Conservation (phyloP, 2,329 filamentous ascomycete species). For the Pseudogymnoascus sp. region DNA sequence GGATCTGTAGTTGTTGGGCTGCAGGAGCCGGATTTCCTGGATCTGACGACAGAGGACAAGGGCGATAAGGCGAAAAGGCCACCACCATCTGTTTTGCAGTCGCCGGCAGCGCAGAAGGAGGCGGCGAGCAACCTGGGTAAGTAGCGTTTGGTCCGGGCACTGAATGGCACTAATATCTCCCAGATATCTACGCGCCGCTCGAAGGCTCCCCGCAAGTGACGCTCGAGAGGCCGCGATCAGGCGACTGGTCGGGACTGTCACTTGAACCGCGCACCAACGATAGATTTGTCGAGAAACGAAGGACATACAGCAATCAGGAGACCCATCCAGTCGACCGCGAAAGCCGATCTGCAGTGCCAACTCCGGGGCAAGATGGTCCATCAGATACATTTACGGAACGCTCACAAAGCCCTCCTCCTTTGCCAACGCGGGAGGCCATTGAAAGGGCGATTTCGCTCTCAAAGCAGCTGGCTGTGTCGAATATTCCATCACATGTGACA, state of each 20-base stretch:
- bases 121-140: slow-evolving; percentile 25
- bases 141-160: slow-evolving; percentile 4
- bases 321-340: slow-evolving; percentile 28
- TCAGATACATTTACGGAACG: slow-evolving; percentile 38
- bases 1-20: slow-evolving; percentile 38
- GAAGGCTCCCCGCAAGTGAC: slow-evolving; percentile 45
- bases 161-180: slow-evolving; percentile 15
- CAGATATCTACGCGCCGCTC: slow-evolving; percentile 38
- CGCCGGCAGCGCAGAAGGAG: slow-evolving; percentile 27
- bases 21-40: slow-evolving; percentile 62
- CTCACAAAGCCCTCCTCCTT: slow-evolving; percentile 68
- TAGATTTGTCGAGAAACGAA: slow-evolving; percentile 37
- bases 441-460: slow-evolving; percentile 78
- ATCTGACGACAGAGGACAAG: slow-evolving; percentile 40
- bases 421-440: slow-evolving; percentile 66
- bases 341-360: slow-evolving; percentile 33
- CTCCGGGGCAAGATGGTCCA: slow-evolving; percentile 18
- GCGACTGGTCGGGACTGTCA: slow-evolving; percentile 40
- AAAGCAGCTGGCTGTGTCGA: slow-evolving; percentile 77
- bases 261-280: slow-evolving; percentile 45
- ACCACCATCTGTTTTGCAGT: slow-evolving; percentile 36
- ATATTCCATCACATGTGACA: slow-evolving; percentile 89
- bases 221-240: slow-evolving; percentile 38
- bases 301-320: slow-evolving; percentile 17
- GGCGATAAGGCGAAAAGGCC: slow-evolving; percentile 36